Conservation (phyloP, 2,329 filamentous ascomycete species). For the Botrytis deweyae region DNA sequence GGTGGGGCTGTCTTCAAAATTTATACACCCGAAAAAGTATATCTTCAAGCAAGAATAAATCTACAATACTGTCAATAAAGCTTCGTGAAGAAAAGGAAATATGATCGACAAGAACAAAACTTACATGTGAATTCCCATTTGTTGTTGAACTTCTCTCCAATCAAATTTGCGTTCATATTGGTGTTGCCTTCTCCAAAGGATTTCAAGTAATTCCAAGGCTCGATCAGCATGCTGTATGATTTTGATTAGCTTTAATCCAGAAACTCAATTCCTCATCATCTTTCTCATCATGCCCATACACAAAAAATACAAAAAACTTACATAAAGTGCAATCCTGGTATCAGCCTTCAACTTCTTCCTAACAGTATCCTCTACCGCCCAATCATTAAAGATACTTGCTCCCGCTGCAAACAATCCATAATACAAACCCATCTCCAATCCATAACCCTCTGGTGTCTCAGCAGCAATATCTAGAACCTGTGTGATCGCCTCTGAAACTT, state of each 20-base stretch:
- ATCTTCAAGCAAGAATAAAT: constrained; percentile 20
- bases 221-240: constrained; percentile 36
- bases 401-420: constrained; percentile 39
- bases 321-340: constrained; percentile 36
- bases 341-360: constrained; percentile 35
- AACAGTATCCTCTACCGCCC: constrained; percentile 33
- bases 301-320: constrained; percentile 27
- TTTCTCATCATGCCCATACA: too few relatives aligned
- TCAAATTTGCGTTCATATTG: constrained; percentile 36
- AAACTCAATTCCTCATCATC: background rate
- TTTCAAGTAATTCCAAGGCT: constrained; percentile 35
- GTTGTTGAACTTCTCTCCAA: constrained; percentile 37
- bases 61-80: constrained; percentile 14
- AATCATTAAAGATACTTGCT: constrained; percentile 34
- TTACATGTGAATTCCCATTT: constrained; percentile 38
- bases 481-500: constrained; percentile 33
- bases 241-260: constrained; percentile 14
- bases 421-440: constrained; percentile 38
- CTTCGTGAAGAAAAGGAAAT: background rate
- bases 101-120: constrained; percentile 11
- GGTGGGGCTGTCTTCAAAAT: background rate
- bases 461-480: constrained; percentile 36
- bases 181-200: constrained; percentile 38
- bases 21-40: background rate
- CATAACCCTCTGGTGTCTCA: constrained; percentile 37